Percentiles rank a stretch among this genome's conserved stretches.
Conservation (phyloP, 208 protist species). For the Endotrypanum monterogeii region DNA sequence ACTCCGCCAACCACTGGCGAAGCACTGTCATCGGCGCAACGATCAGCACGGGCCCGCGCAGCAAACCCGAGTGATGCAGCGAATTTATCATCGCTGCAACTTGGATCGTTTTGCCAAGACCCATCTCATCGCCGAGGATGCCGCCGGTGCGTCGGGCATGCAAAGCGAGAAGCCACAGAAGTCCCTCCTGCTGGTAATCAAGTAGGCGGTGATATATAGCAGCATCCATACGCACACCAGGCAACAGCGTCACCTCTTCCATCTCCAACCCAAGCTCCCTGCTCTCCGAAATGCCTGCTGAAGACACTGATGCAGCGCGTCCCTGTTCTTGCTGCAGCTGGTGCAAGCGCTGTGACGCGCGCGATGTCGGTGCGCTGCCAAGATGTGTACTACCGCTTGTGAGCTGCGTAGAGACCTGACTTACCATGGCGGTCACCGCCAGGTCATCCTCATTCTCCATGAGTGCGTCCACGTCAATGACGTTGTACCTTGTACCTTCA, state of each 20-base stretch:
- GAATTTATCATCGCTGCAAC: slow-evolving; percentile 90
- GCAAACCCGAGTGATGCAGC: slow-evolving; percentile 68
- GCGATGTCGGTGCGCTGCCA: slow-evolving; percentile 6
- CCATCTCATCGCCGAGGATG: slow-evolving; percentile 97
- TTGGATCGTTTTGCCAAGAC: slow-evolving; percentile 97
- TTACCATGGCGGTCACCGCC: slow-evolving; percentile 22
- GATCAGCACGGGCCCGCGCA: slow-evolving; percentile 91
- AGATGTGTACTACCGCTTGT: background rate
- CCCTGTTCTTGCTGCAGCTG: background rate
- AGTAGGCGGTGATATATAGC: slow-evolving; percentile 83
- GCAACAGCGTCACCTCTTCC: slow-evolving; percentile 37
- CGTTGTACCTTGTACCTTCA: slow-evolving; percentile 8
- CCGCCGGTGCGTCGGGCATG: slow-evolving; percentile 90
- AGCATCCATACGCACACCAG: slow-evolving; percentile 43
- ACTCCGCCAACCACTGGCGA: slow-evolving; percentile 93
- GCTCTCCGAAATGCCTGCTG: slow-evolving; percentile 1
- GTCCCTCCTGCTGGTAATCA: slow-evolving; percentile 92
- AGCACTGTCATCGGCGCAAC: slow-evolving; percentile 94
- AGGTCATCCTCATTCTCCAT: slow-evolving; percentile 69
- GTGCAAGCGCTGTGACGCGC: slow-evolving; percentile 9
- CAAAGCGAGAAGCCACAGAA: slow-evolving; percentile 97
- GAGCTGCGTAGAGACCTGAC: slow-evolving; percentile 15
- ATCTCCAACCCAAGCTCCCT: slow-evolving; percentile 18
- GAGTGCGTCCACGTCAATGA: slow-evolving; percentile 79
- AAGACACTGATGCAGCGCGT: background rate